These are phyloP conservation scores for Sordariomycetes sp. DNA, from an alignment of 2,329 filamentous ascomycete genomes.

Conservation along the genomic window DNA sequence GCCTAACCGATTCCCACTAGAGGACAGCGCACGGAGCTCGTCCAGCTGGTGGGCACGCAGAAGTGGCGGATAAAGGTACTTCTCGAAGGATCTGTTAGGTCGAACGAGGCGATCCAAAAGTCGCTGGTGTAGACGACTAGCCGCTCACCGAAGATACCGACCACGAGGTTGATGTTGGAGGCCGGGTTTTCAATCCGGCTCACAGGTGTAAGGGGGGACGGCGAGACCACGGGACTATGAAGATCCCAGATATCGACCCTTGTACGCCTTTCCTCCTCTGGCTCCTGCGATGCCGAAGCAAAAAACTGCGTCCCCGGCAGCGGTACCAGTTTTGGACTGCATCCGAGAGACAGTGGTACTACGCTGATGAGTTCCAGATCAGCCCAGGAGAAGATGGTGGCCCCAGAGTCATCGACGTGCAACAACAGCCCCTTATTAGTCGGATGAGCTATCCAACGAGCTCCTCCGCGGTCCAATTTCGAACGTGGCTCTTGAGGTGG, in stretches of 20 bases:
- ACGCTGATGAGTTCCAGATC: background rate
- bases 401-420: background rate
- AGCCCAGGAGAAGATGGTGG: background rate
- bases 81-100: background rate
- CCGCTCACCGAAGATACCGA: background rate
- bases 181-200: background rate
- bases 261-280: no score
- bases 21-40: constrained; percentile 5
- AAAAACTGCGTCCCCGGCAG: no score
- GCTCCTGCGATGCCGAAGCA: no score
- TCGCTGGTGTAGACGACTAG: constrained; percentile 6
- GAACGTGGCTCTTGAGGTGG: background rate
- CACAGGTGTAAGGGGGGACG: background rate
- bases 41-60: constrained; percentile 13
- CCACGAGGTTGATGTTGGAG: background rate
- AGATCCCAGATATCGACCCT: no score
- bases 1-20: constrained; percentile 5
- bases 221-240: no score
- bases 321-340: background rate
- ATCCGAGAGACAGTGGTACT: background rate
- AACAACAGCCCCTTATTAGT: background rate
- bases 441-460: background rate
- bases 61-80: constrained; percentile 9
- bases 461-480: background rate
- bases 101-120: constrained; percentile 6